Evolutionary conservation across 805 yeast genomes (phyloP).

Genomic region (Isabelozyma gotoi): DNA sequence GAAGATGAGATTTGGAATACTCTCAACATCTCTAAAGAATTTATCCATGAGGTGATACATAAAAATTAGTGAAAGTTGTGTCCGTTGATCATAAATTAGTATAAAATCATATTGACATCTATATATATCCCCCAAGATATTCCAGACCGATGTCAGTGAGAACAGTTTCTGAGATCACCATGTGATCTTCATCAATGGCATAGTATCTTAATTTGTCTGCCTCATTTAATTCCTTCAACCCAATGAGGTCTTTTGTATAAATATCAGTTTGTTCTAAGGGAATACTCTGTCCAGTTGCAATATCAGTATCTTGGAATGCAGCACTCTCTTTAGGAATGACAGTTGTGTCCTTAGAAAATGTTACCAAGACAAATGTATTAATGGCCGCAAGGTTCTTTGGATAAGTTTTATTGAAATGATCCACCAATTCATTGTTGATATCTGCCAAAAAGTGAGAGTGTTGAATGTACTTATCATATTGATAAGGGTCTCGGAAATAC

Average conservation of each 20-base stretch:
- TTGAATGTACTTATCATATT: constrained; percentile 53
- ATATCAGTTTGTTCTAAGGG: constrained; percentile 49
- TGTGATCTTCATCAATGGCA: constrained; percentile 58
- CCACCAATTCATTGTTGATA: constrained; percentile 58
- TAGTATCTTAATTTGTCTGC: constrained; percentile 47
- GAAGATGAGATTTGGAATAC: no score
- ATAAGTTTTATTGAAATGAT: constrained; percentile 37
- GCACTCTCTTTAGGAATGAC: constrained; percentile 73
- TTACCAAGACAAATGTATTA: constrained; percentile 56
- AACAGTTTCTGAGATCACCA: constrained; percentile 58
- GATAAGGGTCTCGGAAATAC: constrained; percentile 63
- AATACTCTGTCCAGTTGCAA: constrained; percentile 38
- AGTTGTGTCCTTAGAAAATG: constrained; percentile 63
- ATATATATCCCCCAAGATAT: constrained; percentile 37
- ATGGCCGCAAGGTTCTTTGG: constrained; percentile 41
- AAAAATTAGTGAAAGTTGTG: no score
- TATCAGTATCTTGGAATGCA: constrained; percentile 58
- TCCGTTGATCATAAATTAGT: no score
- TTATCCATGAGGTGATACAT: no score
- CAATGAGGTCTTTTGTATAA: constrained; percentile 58
- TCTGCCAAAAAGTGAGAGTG: constrained; percentile 62
- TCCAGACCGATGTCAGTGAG: constrained; percentile 41
- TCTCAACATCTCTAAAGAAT: no score
- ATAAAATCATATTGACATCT: background rate
- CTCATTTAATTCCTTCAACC: constrained; percentile 49